phyloP scores from a whole-genome alignment of 768 basidiomycete genomes.

The Mycena vulgaris region DNA sequence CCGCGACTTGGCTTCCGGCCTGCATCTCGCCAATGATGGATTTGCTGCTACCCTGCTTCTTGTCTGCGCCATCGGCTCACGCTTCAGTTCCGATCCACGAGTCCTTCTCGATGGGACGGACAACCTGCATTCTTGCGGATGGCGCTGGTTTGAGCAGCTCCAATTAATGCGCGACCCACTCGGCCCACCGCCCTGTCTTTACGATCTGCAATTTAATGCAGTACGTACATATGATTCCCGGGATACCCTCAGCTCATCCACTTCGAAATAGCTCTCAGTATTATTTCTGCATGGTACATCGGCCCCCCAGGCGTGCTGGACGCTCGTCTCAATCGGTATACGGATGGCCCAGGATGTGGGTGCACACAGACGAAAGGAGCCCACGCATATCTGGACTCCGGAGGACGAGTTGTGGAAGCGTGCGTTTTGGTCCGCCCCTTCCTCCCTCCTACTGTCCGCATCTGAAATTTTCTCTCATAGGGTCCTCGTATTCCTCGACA shows the following conservation, averaged over 20 bases:
- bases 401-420: slow-evolving; percentile 86
- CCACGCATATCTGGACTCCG: slow-evolving; percentile 53
- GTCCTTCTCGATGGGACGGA: slow-evolving; percentile 64
- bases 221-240: slow-evolving; percentile 57
- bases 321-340: slow-evolving; percentile 75
- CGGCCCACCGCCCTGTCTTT: slow-evolving; percentile 71
- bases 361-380: slow-evolving; percentile 66
- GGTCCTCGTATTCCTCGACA: slow-evolving; percentile 66
- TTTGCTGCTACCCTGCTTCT: slow-evolving; percentile 68
- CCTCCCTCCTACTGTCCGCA: neutral
- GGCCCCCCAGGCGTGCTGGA: slow-evolving; percentile 73
- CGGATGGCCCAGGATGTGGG: slow-evolving; percentile 84
- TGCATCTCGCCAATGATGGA: slow-evolving; percentile 64
- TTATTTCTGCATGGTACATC: slow-evolving; percentile 64
- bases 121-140: slow-evolving; percentile 65
- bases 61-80: slow-evolving; percentile 72
- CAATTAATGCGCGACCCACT: slow-evolving; percentile 73
- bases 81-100: slow-evolving; percentile 74
- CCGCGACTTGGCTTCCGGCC: slow-evolving; percentile 59
- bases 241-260: neutral
- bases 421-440: slow-evolving; percentile 67
- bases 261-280: slow-evolving; percentile 58
- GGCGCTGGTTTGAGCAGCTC: slow-evolving; percentile 79
- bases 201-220: slow-evolving; percentile 81
- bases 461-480: slow-evolving; percentile 45